Evolutionary conservation across 345 rosid species (phyloP), one percentile per base, ranked within the genome.

Genomic region (Eucalyptus grandis): DNA sequence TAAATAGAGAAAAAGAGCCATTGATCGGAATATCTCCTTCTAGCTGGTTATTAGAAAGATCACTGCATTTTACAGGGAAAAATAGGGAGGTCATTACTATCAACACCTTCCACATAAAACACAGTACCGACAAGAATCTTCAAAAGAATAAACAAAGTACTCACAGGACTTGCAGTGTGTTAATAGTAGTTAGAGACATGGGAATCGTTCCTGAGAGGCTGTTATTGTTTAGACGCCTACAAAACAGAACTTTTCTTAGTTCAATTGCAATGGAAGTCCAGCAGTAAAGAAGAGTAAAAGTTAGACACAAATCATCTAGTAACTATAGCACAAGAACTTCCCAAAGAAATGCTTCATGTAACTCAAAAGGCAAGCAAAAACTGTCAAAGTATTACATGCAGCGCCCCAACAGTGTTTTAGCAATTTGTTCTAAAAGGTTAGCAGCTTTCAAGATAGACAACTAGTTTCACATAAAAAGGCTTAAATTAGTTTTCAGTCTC

Each of bases 1-100:
- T 95, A 89, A 96, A 96, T 9, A 94, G 92, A 4, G 97, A 93
- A 92, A 98, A 98, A 87, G 99, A 98, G 87, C 99, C 99, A 87
- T 95, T 95, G 86, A 91, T 90, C 13, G 99, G 99, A 92, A 93
- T 85, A 86, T 92, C 93, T 92, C 99, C 99, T 9, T 5, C 53
- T 58, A 98, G 96, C 5, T 2, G 2, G 91, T 98, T 96, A 92
- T 95, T 92, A 58, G 99, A 97, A 91, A 98, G 94, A 94, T 98
- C 97, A 90, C 99, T 98, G 94, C 90, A 95, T 92, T 89, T 93
- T 86, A 77, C 30, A 40, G 30, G 85, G 47, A 40, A 72, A 40
- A 77, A 92, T 26, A 86, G 88, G 40, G 86, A 24, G 49, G 85
- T 91, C 87, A 81, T 67, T 89, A 85, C 49, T 53, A 47, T 87